Base-by-base conservation (phyloP, 2,329 filamentous ascomycete genomes). In the Arthrocladium fulminans region DNA sequence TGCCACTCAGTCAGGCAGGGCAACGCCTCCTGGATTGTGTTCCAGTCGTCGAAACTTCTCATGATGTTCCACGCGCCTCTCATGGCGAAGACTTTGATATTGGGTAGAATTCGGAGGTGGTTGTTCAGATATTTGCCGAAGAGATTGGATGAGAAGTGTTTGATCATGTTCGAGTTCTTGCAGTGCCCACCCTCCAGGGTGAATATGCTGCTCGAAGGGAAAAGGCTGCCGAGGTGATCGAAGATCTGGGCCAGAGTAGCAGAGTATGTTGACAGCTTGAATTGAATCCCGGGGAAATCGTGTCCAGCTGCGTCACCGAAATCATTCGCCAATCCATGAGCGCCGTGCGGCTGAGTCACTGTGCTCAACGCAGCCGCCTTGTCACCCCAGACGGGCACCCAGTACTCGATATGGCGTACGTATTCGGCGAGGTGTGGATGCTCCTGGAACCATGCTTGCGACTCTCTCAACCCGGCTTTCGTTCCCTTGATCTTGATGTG, bases 31-130 rank as follows among this genome's bases (percentile, higher is more conserved):
- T 79, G 71, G 43, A 88, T 73, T 45, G 71, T 73, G 48, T 72
- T 66, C 65, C 84, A 87, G 62, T 88, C 82, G 15, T 70, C 67
- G 37, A 76, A 68, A 13, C 74, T 70, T 40, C 84, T 73, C 63
- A 86, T 83, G 23, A 88, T 72, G 59, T 88, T 88, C 84, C 84
- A 88, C 56, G 86, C 82, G 5, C 84, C 84, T 57, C 83, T 81
- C 64, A 83, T 83, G 37, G 87, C 77, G 17, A 88, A 72, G 0
- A 82, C 86, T 46, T 75, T 74, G 25, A 88, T 74, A 2, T 76
- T 75, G 2, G 69, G 63, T 2, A 84, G 67, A 15, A 39, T 20
- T 22, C 45, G 20, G 15, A 48, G 25, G 17, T 19, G 45, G 17
- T 64, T 57, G 7, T 74, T 70, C 6, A 80, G 62, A 1, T 59